These are phyloP conservation scores for Tinospora cordifolia DNA, from an alignment of 164 flowering plant species.

Conservation along the genomic window DNA sequence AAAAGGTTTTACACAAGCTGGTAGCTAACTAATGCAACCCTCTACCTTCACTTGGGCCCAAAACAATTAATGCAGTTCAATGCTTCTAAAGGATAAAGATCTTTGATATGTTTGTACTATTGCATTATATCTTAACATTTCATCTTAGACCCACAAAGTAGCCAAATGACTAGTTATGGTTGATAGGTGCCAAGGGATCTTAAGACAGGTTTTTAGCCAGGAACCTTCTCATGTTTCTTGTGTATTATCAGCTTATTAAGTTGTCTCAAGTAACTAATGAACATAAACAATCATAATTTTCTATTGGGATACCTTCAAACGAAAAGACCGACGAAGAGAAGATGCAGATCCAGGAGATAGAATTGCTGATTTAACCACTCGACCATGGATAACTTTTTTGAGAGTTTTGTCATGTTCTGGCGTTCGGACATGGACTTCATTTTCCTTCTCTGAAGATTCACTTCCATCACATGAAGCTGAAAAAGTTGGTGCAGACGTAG, in stretches of 20 bases:
- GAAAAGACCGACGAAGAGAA: slow-evolving; percentile 51
- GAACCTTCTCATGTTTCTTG: background rate
- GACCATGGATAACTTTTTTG: slow-evolving; percentile 23
- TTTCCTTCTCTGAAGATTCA: slow-evolving; percentile 12
- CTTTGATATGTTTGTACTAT: background rate
- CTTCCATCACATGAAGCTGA: slow-evolving; percentile 32
- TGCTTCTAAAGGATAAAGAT: background rate
- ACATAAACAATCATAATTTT: background rate
- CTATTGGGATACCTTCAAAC: slow-evolving; percentile 30
- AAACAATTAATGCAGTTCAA: background rate
- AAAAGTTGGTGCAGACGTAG: slow-evolving; percentile 46
- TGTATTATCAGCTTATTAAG: background rate
- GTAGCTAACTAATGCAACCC: no score
- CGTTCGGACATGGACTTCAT: slow-evolving; percentile 15
- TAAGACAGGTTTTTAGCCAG: background rate
- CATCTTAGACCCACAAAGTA: no score
- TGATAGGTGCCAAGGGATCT: background rate
- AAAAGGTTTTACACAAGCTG: no score
- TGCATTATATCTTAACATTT: background rate
- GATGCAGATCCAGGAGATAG: slow-evolving; percentile 44
- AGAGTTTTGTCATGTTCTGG: slow-evolving; percentile 12
- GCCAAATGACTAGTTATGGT: background rate
- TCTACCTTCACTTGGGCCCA: no score
- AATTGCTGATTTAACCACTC: slow-evolving; percentile 19
- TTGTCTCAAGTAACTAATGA: background rate